phyloP scores from a whole-genome alignment of 352 stramenopile species.

The Phytopythium vexans region DNA sequence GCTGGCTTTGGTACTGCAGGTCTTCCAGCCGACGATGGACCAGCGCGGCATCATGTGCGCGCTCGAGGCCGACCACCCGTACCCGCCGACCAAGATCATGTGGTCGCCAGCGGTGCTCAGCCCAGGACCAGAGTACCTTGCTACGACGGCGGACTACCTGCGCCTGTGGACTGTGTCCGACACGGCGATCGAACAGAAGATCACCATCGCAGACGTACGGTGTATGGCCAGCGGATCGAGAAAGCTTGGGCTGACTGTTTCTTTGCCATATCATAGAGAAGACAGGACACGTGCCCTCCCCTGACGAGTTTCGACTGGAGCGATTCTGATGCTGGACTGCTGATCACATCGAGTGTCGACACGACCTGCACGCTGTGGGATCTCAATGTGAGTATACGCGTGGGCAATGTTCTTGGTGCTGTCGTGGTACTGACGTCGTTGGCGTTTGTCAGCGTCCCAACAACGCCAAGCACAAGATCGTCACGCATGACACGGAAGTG shows the following conservation, averaged over 20 bases:
- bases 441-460: slow-evolving; percentile 41
- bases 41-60: slow-evolving; percentile 54
- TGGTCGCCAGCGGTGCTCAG: slow-evolving; percentile 65
- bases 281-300: slow-evolving; percentile 92
- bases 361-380: slow-evolving; percentile 99
- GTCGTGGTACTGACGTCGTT: not conserved
- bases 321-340: slow-evolving; percentile 92
- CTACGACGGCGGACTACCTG: slow-evolving; percentile 83
- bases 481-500: slow-evolving; percentile 98
- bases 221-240: not conserved
- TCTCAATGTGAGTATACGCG: slow-evolving; percentile 74
- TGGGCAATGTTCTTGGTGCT: not conserved
- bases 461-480: slow-evolving; percentile 92
- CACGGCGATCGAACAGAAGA: slow-evolving; percentile 69
- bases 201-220: slow-evolving; percentile 68
- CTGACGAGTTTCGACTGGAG: slow-evolving; percentile 99
- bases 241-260: slow-evolving; percentile 1
- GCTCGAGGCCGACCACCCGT: slow-evolving; percentile 81
- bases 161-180: slow-evolving; percentile 75
- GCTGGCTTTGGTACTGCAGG: slow-evolving; percentile 22
- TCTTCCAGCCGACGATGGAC: slow-evolving; percentile 54
- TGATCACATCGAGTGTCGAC: slow-evolving; percentile 96
- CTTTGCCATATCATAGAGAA: slow-evolving; percentile 13
- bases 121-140: slow-evolving; percentile 62
- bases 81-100: slow-evolving; percentile 86